Base-by-base conservation (phyloP, 345 rosid genomes). In the Lagerstroemia speciosa region DNA sequence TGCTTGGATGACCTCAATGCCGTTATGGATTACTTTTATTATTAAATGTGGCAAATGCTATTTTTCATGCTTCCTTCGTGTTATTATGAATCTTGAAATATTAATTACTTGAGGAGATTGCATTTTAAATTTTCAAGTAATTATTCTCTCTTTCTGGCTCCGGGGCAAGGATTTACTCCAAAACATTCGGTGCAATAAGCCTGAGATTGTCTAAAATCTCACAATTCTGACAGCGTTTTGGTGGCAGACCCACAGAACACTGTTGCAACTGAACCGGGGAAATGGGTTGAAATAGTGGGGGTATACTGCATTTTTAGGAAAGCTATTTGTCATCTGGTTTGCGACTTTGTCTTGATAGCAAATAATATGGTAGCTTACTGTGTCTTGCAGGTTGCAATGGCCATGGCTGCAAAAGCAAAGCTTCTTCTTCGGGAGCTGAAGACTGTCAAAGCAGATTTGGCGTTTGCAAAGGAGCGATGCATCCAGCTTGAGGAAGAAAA, bases 361-460 rank as follows among this genome's bases (percentile, higher is more conserved):
- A 43, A 0, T 43, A 43, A 43, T 4, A 14, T 43, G 2, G 48
- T 43, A 43, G 48, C 12, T 43, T 43, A 0, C 48, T 43, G 48
- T 73, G 66, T 33, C 53, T 69, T 46, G 76, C 87, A 93, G 98
- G 96, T 93, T 80, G 99, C 97, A 64, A 91, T 91, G 96, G 97
- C 99, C 72, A 93, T 89, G 87, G 98, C 98, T 76, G 96, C 98
- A 22, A 93, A 93, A 81, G 94, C 99, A 77, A 93, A 93, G 79
- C 90, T 93, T 61, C 94, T 93, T 66, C 95, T 91, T 67, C 86
- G 99, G 57, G 99, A 93, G 83, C 75, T 86, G 71, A 93, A 93
- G 80, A 93, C 95, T 34, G 86, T 93, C 30, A 93, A 89, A 82
- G 97, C 99, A 48, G 99, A 91, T 77, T 76, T 91, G 58, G 95